Percentiles rank a stretch among this genome's conserved stretches.
Conservation (phyloP, 2,329 filamentous ascomycete genomes). For the Calonectria leucothoes region DNA sequence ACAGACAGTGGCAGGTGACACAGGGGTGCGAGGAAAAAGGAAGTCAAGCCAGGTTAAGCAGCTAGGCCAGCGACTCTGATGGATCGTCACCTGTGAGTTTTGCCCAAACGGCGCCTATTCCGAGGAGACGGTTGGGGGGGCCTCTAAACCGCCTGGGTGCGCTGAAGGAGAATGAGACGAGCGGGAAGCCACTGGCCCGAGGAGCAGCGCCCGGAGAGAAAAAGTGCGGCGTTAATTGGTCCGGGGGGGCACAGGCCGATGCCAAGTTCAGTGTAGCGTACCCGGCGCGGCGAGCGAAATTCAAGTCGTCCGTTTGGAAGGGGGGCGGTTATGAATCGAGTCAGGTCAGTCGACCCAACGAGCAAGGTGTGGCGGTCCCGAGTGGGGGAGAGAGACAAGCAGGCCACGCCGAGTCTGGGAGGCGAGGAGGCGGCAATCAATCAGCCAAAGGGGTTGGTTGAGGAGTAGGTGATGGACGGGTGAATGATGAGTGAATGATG, state of each 20-base stretch:
- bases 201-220: not conserved
- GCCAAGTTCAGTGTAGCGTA: conserved; percentile 24
- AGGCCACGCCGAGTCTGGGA: not conserved
- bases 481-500: too few relatives aligned
- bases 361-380: conserved; percentile 29
- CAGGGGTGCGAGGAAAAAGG: conserved; percentile 7
- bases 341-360: conserved; percentile 38
- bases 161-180: not conserved
- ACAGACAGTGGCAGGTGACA: conserved; percentile 16
- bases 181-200: not conserved
- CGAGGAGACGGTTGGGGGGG: conserved; percentile 14
- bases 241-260: not conserved
- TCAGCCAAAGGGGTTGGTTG: not conserved
- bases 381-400: conserved; percentile 11
- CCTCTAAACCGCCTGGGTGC: conserved; percentile 4
- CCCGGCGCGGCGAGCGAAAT: conserved; percentile 22
- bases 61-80: not conserved
- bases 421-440: conserved; percentile 5
- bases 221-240: conserved; percentile 15
- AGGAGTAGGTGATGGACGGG: not conserved
- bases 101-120: conserved; percentile 17
- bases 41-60: conserved; percentile 4
- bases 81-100: not conserved
- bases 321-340: conserved; percentile 33
- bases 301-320: conserved; percentile 18